Percentiles rank a stretch among this genome's conserved stretches.
Conservation (phyloP, 495 filamentous ascomycete genomes). For the Aspergillus avenaceus region DNA sequence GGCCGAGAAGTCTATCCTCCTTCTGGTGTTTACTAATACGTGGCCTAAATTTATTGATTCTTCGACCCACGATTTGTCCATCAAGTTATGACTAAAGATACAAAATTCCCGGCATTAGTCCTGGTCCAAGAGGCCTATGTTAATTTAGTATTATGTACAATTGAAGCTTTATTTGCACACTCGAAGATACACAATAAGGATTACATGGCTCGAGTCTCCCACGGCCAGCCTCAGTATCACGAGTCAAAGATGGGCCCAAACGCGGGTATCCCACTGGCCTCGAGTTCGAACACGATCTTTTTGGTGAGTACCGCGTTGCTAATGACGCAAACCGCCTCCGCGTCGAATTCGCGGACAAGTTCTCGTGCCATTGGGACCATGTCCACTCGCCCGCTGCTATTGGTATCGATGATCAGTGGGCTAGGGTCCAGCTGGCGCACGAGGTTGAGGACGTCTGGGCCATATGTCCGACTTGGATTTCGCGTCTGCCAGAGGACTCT, state of each 20-base stretch:
- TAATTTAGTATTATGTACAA: too few species aligned
- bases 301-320: constrained; percentile 68
- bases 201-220: too few species aligned
- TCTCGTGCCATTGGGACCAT: constrained; percentile 55
- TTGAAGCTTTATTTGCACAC: too few species aligned
- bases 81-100: not conserved
- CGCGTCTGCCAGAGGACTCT: constrained; percentile 59
- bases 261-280: constrained; percentile 63
- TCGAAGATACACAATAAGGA: not conserved
- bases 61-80: constrained; percentile 5
- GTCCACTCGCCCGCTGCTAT: constrained; percentile 44
- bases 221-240: constrained; percentile 40
- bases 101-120: too few species aligned
- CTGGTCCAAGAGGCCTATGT: too few species aligned
- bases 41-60: constrained; percentile 52
- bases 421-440: constrained; percentile 48
- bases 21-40: constrained; percentile 56
- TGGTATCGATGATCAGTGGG: constrained; percentile 53
- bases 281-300: constrained; percentile 70
- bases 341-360: constrained; percentile 51
- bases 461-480: constrained; percentile 50
- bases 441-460: constrained; percentile 44
- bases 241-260: constrained; percentile 84
- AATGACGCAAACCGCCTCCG: constrained; percentile 74
- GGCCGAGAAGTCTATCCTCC: constrained; percentile 53